Percentiles rank a stretch among this genome's conserved stretches.
phyloP scores from a whole-genome alignment of 371 early-diverging fungal genomes.

The Smittium culicis region DNA sequence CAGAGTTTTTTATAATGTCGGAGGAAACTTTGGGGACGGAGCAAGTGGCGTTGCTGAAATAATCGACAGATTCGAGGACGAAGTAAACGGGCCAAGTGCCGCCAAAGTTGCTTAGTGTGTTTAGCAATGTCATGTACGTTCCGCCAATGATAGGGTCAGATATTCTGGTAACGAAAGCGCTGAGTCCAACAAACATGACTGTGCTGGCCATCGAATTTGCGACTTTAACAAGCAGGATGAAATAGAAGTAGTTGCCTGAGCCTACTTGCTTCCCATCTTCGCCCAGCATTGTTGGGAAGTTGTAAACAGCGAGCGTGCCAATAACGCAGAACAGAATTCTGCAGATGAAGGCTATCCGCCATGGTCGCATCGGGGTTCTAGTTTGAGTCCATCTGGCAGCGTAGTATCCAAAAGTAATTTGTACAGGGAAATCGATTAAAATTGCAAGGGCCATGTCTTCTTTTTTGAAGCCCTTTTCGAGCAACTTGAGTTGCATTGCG shows the following conservation, averaged over 20 bases:
- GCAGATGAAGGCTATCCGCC: constrained; percentile 81
- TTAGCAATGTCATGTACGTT: constrained; percentile 93
- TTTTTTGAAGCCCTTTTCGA: constrained; percentile 87
- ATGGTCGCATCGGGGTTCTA: constrained; percentile 67
- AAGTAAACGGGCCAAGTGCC: constrained; percentile 95
- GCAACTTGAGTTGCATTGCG: constrained; percentile 78
- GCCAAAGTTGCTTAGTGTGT: constrained; percentile 91
- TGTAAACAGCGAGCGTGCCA: constrained; percentile 71
- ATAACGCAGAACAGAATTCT: constrained; percentile 61
- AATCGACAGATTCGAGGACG: constrained; percentile 86
- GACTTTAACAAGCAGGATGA: constrained; percentile 70
- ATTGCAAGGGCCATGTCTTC: constrained; percentile 88
- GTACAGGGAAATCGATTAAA: constrained; percentile 88
- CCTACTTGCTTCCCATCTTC: no score
- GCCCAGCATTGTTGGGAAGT: constrained; percentile 51
- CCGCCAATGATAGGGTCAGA: constrained; percentile 94
- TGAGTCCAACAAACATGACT: constrained; percentile 89
- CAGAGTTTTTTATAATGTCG: not conserved
- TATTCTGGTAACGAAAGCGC: constrained; percentile 85
- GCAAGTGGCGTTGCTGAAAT: constrained; percentile 61
- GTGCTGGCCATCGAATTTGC: constrained; percentile 74
- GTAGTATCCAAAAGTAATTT: constrained; percentile 90
- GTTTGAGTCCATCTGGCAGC: constrained; percentile 92
- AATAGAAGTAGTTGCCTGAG: constrained; percentile 55
- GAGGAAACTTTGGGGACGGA: constrained; percentile 24